phyloP scores from a whole-genome alignment of 2,329 filamentous ascomycete species.

The Leptographium procerum region DNA sequence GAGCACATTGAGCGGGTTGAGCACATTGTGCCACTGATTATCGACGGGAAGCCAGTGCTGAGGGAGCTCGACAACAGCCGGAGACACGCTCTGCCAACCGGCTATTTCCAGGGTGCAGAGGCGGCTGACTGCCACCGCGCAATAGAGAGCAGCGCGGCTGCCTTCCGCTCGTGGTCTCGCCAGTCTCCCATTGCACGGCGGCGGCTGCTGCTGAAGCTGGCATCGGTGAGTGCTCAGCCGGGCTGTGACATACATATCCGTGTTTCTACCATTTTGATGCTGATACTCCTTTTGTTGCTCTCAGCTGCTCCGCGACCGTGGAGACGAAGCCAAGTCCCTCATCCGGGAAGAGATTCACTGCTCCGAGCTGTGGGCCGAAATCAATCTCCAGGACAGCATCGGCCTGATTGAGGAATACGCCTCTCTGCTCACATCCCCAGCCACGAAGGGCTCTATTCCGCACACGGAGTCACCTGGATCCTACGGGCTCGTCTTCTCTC shows the following conservation, averaged over 20 bases:
- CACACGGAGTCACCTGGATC: neutral
- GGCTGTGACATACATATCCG: neutral
- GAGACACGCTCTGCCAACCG: neutral
- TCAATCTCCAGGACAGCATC: neutral
- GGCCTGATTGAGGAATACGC: neutral
- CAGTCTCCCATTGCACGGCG: neutral
- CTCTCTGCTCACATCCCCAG: neutral
- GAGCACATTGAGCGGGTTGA: neutral
- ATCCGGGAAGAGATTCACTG: neutral
- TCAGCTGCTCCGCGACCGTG: neutral
- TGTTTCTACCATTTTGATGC: neutral
- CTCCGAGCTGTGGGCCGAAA: neutral
- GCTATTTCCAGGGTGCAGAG: neutral
- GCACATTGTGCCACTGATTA: neutral
- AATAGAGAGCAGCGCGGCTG: neutral
- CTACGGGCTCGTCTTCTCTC: neutral
- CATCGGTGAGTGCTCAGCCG: neutral
- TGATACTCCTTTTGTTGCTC: neutral
- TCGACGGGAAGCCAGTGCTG: neutral
- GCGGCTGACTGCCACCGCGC: neutral
- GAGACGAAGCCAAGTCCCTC: neutral
- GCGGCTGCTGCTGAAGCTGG: neutral
- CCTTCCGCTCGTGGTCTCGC: neutral
- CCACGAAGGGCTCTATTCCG: neutral
- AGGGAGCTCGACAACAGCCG: neutral